Conservation (phyloP, 106 monocot genomes). For the Dactylorhiza incarnata region DNA sequence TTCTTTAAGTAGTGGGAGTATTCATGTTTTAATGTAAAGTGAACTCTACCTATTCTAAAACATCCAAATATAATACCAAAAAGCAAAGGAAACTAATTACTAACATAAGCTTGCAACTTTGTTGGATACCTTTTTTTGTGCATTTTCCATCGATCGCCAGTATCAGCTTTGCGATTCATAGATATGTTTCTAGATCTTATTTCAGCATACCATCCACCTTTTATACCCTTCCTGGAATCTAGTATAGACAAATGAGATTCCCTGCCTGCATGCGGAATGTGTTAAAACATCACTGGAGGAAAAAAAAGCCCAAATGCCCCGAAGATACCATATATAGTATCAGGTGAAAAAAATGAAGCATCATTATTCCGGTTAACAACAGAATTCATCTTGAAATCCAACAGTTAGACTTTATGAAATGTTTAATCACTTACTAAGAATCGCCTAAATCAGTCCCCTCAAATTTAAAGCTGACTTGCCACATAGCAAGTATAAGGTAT, state of each 20-base stretch:
- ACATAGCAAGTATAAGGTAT: not conserved
- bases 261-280: conserved; percentile 5
- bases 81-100: not conserved
- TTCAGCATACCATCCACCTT: not conserved
- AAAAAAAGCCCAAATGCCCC: not conserved
- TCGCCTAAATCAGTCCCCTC: not conserved
- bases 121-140: conserved; percentile 29
- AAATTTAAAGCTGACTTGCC: not conserved
- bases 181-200: conserved; percentile 7
- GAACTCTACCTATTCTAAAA: too few species aligned
- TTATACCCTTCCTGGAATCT: not conserved
- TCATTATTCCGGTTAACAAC: not conserved
- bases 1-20: too few species aligned
- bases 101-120: too few species aligned
- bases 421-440: not conserved
- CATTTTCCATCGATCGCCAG: conserved; percentile 7
- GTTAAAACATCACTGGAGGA: conserved; percentile 1
- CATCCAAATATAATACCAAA: too few species aligned
- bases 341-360: not conserved
- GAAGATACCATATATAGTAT: not conserved
- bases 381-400: not conserved
- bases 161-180: conserved; percentile 10
- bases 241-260: not conserved
- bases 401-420: not conserved
- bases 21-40: too few species aligned